Base-by-base conservation (phyloP, 345 rosid species). In the Linum trigynum region DNA sequence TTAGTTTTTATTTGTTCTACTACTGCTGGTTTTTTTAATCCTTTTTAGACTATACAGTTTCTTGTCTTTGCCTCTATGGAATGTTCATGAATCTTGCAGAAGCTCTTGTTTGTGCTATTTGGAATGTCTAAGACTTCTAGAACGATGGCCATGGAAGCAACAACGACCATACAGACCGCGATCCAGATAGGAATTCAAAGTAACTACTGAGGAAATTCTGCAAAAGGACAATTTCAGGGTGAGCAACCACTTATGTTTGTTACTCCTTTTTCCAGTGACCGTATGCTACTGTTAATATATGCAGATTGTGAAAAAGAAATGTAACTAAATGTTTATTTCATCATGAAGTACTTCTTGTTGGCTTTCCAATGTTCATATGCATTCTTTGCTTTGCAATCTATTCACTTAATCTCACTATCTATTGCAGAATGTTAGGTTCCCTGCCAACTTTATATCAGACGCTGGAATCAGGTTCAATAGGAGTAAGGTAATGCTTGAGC, bases 401-500 rank as follows among this genome's bases (percentile, higher is more conserved):
- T 37, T 57, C 1, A 57, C 35, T 17, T 57, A 17, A 2, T 1
- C 38, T 57, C 61, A 57, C 38, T 17, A 9, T 37, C 38, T 57
- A 5, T 7, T 69, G 85, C 91, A 92, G 97, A 92, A 92, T 74
- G 90, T 92, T 63, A 78, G 76, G 70, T 92, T 92, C 62, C 89
- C 89, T 51, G 85, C 92, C 14, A 82, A 89, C 61, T 92, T 92
- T 70, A 72, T 92, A 38, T 87, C 98, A 0, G 90, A 83, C 41
- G 95, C 90, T 67, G 97, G 98, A 69, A 89, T 89, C 71, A 78
- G 89, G 14, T 74, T 83, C 72, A 85, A 89, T 78, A 83, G 98
- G 76, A 85, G 81, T 77, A 63, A 82, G 96, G 97, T 92, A 66
- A 69, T 12, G 16, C 48, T 3, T 17, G 36, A 59, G 2, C 41